Conservation (phyloP, 352 stramenopile species). For the Pythium sp. region DNA sequence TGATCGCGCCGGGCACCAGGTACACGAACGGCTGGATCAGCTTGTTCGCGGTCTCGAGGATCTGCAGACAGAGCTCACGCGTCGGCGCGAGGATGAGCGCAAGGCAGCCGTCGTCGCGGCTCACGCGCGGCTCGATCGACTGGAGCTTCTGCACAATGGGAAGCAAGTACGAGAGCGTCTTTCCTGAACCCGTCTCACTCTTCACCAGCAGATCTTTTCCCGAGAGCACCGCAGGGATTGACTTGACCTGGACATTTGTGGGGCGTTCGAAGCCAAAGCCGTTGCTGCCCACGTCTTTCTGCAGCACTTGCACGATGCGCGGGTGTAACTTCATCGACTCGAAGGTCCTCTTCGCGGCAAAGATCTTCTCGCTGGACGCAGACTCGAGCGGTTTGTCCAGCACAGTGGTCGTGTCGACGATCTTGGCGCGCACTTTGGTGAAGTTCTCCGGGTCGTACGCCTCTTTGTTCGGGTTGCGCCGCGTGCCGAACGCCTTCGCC, state of each 20-base stretch:
- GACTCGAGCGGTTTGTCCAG: slow-evolving; percentile 72
- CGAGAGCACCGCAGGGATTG: slow-evolving; percentile 63
- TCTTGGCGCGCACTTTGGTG: slow-evolving; percentile 42
- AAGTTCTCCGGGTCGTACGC: slow-evolving; percentile 63
- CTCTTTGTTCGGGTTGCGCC: slow-evolving; percentile 84
- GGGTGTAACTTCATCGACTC: slow-evolving; percentile 66
- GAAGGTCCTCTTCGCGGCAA: slow-evolving; percentile 60
- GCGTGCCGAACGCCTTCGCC: slow-evolving; percentile 55
- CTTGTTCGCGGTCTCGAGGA: slow-evolving; percentile 93
- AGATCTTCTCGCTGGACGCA: slow-evolving; percentile 81
- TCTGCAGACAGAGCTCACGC: slow-evolving; percentile 94
- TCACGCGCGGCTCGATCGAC: slow-evolving; percentile 59
- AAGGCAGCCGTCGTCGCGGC: slow-evolving; percentile 82
- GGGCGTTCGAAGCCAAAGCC: slow-evolving; percentile 78
- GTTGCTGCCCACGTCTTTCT: slow-evolving; percentile 41
- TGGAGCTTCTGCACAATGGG: slow-evolving; percentile 92
- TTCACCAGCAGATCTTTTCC: slow-evolving; percentile 93
- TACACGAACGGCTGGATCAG: slow-evolving; percentile 93
- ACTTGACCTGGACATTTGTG: slow-evolving; percentile 83
- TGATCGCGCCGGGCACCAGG: slow-evolving; percentile 85
- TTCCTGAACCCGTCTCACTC: slow-evolving; percentile 95
- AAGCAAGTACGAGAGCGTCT: slow-evolving; percentile 96
- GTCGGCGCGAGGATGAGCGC: slow-evolving; percentile 94
- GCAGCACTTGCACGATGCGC: slow-evolving; percentile 65
- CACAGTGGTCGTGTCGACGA: slow-evolving; percentile 47